These are phyloP conservation scores for Lactarius trivialis DNA, from an alignment of 768 basidiomycete species.

Conservation along the genomic window DNA sequence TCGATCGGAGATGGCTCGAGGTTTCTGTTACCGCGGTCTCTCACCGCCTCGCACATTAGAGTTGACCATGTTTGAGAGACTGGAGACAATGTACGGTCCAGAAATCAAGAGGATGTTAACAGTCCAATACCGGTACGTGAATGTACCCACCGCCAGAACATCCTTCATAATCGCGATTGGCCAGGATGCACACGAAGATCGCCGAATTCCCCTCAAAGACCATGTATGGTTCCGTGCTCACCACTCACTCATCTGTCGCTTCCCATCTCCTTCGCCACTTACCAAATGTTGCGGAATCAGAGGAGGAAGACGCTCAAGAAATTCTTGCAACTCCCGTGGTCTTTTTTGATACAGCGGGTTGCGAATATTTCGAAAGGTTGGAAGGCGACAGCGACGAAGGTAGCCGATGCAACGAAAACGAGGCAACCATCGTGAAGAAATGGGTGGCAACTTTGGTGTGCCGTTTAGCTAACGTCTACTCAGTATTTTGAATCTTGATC, in stretches of 20 bases:
- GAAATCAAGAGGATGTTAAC: conserved; percentile 81
- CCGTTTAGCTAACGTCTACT: not conserved
- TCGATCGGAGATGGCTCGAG: not conserved
- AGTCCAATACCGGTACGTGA: conserved; percentile 75
- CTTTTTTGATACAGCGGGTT: conserved; percentile 92
- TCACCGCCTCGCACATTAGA: conserved; percentile 69
- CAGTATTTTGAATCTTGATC: not conserved
- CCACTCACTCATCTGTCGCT: conserved; percentile 64
- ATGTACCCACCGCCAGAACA: not conserved
- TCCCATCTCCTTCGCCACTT: conserved; percentile 67
- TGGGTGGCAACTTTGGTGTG: conserved; percentile 79
- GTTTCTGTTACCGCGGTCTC: conserved; percentile 27
- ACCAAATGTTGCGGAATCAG: conserved; percentile 42
- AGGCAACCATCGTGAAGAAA: conserved; percentile 74
- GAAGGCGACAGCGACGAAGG: conserved; percentile 83
- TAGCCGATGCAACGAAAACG: conserved; percentile 91
- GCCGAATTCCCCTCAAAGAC: conserved; percentile 80
- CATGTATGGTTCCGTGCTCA: conserved; percentile 67
- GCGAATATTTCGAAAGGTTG: conserved; percentile 83
- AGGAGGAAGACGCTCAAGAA: conserved; percentile 68
- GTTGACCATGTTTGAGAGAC: conserved; percentile 85
- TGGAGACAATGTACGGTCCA: conserved; percentile 82
- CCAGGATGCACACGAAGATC: conserved; percentile 83
- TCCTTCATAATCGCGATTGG: not conserved
- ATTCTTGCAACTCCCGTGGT: conserved; percentile 70